Conservation (phyloP, 2,329 filamentous ascomycete genomes). For the Aureobasidium zeae region DNA sequence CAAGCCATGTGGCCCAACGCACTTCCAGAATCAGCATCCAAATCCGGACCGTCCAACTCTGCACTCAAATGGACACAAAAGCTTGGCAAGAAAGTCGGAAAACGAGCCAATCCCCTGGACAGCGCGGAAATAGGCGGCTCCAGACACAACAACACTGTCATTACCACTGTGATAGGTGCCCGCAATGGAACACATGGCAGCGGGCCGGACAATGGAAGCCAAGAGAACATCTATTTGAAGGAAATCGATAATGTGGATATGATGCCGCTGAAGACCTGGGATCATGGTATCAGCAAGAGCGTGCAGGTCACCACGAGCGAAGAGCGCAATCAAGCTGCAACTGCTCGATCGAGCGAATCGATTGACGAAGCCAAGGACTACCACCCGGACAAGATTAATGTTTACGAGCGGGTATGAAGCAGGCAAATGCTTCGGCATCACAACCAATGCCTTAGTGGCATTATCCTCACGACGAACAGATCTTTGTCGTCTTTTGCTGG, state of each 20-base stretch:
- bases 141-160: slow-evolving; percentile 1
- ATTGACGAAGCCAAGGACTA: slow-evolving; percentile 3
- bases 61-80: slow-evolving; percentile 11
- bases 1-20: slow-evolving; percentile 16
- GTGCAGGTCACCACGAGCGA: slow-evolving; percentile 12
- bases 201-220: background rate
- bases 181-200: background rate
- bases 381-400: background rate
- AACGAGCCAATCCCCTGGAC: background rate
- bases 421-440: background rate
- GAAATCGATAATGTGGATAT: background rate
- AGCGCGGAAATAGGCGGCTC: background rate
- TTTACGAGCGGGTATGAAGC: slow-evolving; percentile 8
- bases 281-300: slow-evolving; percentile 14
- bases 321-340: slow-evolving; percentile 5
- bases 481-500: background rate
- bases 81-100: background rate
- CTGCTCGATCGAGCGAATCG: slow-evolving; percentile 1
- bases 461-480: background rate
- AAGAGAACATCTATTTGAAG: slow-evolving; percentile 11
- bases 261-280: slow-evolving; percentile 4
- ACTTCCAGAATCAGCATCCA: background rate
- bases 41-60: background rate
- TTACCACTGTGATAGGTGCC: slow-evolving; percentile 7
- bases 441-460: background rate